Conservation (phyloP, 495 filamentous ascomycete species). For the Talaromyces ruber region DNA sequence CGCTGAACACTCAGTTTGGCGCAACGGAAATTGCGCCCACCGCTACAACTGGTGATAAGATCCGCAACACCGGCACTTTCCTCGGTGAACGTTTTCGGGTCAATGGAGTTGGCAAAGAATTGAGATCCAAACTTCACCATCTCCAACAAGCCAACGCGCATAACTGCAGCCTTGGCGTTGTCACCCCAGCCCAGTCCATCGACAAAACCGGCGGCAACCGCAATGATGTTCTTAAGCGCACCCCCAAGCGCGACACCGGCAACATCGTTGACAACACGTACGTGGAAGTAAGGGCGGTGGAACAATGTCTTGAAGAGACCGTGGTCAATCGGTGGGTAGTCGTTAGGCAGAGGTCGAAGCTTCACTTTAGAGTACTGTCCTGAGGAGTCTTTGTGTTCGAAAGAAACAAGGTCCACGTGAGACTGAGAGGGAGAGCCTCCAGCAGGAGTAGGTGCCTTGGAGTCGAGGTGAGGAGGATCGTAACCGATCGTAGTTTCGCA, state of each 20-base stretch:
- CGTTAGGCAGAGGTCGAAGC: slow-evolving; percentile 63
- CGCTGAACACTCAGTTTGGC: slow-evolving; percentile 81
- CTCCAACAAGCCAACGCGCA: slow-evolving; percentile 90
- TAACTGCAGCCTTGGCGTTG: slow-evolving; percentile 94
- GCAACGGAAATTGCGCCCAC: slow-evolving; percentile 88
- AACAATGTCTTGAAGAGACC: slow-evolving; percentile 72
- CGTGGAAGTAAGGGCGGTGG: slow-evolving; percentile 96
- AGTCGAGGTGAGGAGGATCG: slow-evolving; percentile 81
- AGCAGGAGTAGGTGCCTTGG: slow-evolving; percentile 58
- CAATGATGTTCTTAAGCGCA: slow-evolving; percentile 95
- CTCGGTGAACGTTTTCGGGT: slow-evolving; percentile 82
- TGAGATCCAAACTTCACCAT: slow-evolving; percentile 90
- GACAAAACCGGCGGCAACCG: slow-evolving; percentile 89
- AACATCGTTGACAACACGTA: slow-evolving; percentile 83
- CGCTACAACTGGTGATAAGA: slow-evolving; percentile 85
- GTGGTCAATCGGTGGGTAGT: slow-evolving; percentile 80
- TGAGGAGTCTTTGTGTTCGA: slow-evolving; percentile 57
- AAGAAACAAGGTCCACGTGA: slow-evolving; percentile 48
- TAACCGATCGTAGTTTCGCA: slow-evolving; percentile 96
- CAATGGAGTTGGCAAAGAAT: slow-evolving; percentile 78
- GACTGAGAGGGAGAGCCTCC: slow-evolving; percentile 44
- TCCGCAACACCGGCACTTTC: slow-evolving; percentile 96
- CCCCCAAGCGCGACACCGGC: slow-evolving; percentile 93
- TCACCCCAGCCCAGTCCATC: slow-evolving; percentile 95
- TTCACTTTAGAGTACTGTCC: slow-evolving; percentile 53